These are phyloP conservation scores for Bidens hawaiensis DNA, from an alignment of 140 eudicot species.

Conservation along the genomic window DNA sequence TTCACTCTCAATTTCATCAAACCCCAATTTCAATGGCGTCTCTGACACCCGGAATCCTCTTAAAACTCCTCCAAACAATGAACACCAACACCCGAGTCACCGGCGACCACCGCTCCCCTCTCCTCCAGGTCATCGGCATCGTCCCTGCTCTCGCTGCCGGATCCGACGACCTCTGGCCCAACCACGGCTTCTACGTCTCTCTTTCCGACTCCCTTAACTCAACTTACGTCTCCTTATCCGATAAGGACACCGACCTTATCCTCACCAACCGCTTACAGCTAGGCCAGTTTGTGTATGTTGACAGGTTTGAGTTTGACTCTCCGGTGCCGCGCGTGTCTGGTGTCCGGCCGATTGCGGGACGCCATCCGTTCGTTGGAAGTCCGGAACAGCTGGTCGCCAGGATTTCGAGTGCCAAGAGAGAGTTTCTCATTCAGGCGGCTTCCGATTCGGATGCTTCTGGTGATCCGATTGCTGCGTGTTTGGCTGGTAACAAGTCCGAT, in stretches of 20 bases:
- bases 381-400: constrained; percentile 66
- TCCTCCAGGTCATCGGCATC: constrained; percentile 86
- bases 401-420: constrained; percentile 41
- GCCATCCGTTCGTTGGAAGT: constrained; percentile 72
- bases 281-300: constrained; percentile 89
- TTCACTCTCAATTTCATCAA: neutral
- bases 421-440: constrained; percentile 57
- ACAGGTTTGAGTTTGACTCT: constrained; percentile 44
- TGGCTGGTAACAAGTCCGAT: constrained; percentile 23
- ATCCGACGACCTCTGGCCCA: constrained; percentile 70
- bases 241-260: constrained; percentile 71
- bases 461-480: constrained; percentile 47
- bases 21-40: constrained; percentile 56
- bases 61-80: constrained; percentile 83
- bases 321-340: constrained; percentile 63
- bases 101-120: constrained; percentile 90
- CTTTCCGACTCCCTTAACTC: constrained; percentile 89
- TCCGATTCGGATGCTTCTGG: constrained; percentile 51
- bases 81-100: constrained; percentile 64
- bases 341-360: constrained; percentile 70
- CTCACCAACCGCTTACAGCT: constrained; percentile 78
- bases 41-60: constrained; percentile 78
- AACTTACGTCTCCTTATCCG: constrained; percentile 82
- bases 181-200: constrained; percentile 76
- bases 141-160: constrained; percentile 85